Percentiles rank a stretch among this genome's conserved stretches.
Conservation (phyloP, 345 rosid species). For the Linum lewisii region DNA sequence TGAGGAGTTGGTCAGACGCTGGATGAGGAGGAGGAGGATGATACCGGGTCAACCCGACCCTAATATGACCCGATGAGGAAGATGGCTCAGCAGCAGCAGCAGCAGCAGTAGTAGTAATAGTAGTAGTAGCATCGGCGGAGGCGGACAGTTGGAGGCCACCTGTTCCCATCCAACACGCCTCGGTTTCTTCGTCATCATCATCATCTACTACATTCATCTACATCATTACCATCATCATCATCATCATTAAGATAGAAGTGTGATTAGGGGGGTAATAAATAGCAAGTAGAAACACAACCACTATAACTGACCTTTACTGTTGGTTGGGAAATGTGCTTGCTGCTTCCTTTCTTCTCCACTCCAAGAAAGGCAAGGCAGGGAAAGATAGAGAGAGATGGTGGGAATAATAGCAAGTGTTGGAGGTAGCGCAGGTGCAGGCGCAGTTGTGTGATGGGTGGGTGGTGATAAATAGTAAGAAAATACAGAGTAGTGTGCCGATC, state of each 20-base stretch:
- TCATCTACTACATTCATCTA: constrained; percentile 20
- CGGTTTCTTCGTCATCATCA: constrained; percentile 37
- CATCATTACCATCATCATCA: constrained; percentile 36
- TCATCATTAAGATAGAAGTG: neutral
- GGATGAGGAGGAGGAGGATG: constrained; percentile 26
- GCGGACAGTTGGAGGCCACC: constrained; percentile 16
- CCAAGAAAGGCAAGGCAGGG: constrained; percentile 2
- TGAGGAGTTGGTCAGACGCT: constrained; percentile 15
- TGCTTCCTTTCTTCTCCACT: too few relatives aligned
- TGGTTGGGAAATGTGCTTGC: too few relatives aligned
- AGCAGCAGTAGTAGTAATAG: constrained; percentile 16
- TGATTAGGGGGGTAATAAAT: too few relatives aligned
- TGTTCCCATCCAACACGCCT: constrained; percentile 44
- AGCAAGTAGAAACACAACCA: too few relatives aligned
- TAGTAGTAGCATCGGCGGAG: constrained; percentile 22
- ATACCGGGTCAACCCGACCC: constrained; percentile 31
- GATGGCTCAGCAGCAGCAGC: neutral
- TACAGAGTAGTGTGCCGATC: constrained; percentile 2
- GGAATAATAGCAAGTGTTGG: constrained; percentile 19
- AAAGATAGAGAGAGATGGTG: constrained; percentile 12
- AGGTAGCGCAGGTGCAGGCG: neutral
- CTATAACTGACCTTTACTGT: neutral
- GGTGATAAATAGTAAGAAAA: constrained; percentile 3
- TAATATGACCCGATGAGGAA: constrained; percentile 20
- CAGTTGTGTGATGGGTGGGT: neutral